These are phyloP conservation scores for Blastocystis hominis DNA, from an alignment of 352 stramenopile species.

Conservation along the genomic window DNA sequence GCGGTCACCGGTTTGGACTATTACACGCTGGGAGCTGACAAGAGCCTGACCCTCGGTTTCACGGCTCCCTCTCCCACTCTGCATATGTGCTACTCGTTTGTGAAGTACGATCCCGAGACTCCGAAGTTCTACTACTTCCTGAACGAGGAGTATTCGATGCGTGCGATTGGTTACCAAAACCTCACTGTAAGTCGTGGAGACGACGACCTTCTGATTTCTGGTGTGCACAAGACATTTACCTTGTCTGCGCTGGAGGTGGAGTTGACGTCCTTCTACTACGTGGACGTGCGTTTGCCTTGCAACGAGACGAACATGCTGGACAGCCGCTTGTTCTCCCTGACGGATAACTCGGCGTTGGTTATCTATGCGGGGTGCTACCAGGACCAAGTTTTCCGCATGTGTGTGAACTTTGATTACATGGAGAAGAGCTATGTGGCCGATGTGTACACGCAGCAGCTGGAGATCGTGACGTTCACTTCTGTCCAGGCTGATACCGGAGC, in stretches of 20 bases:
- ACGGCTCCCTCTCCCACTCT: neutral
- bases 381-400: constrained; percentile 32
- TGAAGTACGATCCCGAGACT: neutral
- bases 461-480: constrained; percentile 32
- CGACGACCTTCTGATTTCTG: neutral
- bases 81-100: constrained; percentile 34
- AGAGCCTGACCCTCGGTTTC: neutral
- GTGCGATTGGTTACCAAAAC: constrained; percentile 1
- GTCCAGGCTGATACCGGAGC: neutral
- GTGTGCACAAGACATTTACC: constrained; percentile 30
- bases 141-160: constrained; percentile 39
- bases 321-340: neutral
- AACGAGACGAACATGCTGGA: neutral
- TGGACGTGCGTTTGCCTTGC: neutral
- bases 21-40: constrained; percentile 1
- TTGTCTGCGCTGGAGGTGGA: neutral
- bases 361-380: constrained; percentile 27
- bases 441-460: constrained; percentile 10
- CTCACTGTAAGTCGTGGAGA: constrained; percentile 49
- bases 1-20: neutral
- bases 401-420: constrained; percentile 30
- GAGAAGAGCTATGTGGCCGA: neutral
- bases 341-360: neutral
- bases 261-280: constrained; percentile 20
- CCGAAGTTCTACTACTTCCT: constrained; percentile 13